These are phyloP conservation scores for Symbiotaphrina buchneri DNA, from an alignment of 495 filamentous ascomycete species.

Conservation along the genomic window DNA sequence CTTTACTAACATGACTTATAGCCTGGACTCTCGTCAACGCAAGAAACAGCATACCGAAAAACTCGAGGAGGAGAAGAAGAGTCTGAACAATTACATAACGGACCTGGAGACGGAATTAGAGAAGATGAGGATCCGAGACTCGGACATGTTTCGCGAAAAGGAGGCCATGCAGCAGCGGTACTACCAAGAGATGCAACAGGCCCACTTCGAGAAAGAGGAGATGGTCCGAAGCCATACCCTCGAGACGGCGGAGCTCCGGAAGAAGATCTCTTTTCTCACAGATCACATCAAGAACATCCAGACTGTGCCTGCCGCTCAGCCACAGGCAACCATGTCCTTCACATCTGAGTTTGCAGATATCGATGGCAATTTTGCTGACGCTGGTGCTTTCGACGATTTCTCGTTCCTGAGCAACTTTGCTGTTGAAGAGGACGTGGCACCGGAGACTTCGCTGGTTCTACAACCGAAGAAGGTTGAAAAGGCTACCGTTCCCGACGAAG, in stretches of 20 bases:
- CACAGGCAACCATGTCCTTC: too few relatives aligned
- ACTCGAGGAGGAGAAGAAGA: constrained; percentile 91
- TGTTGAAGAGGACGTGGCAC: constrained; percentile 20
- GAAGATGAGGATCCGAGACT: constrained; percentile 26
- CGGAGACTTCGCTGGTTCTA: constrained; percentile 21
- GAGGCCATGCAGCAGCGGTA: constrained; percentile 44
- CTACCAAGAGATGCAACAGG: constrained; percentile 48
- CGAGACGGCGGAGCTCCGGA: constrained; percentile 85
- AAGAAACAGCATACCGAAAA: constrained; percentile 98
- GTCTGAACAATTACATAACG: constrained; percentile 48
- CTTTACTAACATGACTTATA: constrained; percentile 23
- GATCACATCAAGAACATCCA: constrained; percentile 68
- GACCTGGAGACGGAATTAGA: constrained; percentile 60
- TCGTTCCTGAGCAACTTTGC: constrained; percentile 41
- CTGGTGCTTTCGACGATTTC: constrained; percentile 51
- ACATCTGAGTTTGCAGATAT: constrained; percentile 54
- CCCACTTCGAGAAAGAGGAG: constrained; percentile 79
- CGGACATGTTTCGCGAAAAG: constrained; percentile 41
- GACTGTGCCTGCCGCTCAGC: too few relatives aligned
- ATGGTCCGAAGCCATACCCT: constrained; percentile 74
- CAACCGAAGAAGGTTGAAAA: constrained; percentile 30
- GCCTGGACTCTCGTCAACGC: constrained; percentile 85
- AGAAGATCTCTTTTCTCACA: constrained; percentile 77
- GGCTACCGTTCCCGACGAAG: constrained; percentile 24
- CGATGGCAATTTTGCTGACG: constrained; percentile 23